Evolutionary conservation across 768 basidiomycete genomes (phyloP).

Genomic region (Auriscalpium microsporum): DNA sequence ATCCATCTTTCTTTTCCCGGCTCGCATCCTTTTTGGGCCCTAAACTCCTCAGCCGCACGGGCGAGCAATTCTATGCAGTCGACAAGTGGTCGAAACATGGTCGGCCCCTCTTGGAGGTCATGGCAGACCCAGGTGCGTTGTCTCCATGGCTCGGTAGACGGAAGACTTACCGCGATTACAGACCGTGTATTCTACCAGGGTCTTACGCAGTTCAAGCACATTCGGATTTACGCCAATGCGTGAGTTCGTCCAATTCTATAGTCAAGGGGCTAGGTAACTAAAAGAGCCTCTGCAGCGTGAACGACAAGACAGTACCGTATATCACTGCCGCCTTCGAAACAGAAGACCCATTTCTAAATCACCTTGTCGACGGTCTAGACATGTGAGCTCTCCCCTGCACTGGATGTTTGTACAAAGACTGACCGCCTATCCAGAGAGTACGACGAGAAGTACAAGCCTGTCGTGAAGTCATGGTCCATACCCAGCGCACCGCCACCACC

Average conservation of each 20-base stretch:
- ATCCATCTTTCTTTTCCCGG: constrained; percentile 49
- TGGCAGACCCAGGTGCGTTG: constrained; percentile 67
- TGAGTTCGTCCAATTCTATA: constrained; percentile 26
- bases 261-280: background rate
- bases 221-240: constrained; percentile 79
- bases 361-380: constrained; percentile 48
- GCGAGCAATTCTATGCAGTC: constrained; percentile 44
- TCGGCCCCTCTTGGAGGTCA: constrained; percentile 59
- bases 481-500: constrained; percentile 5
- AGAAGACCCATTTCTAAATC: constrained; percentile 55
- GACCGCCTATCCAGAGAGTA: background rate
- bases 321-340: constrained; percentile 66
- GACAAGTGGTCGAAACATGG: constrained; percentile 69
- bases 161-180: constrained; percentile 18
- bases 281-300: constrained; percentile 33
- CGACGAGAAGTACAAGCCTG: constrained; percentile 11
- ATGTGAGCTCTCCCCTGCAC: constrained; percentile 34
- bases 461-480: constrained; percentile 10
- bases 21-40: constrained; percentile 52
- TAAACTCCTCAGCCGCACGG: constrained; percentile 66
- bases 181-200: constrained; percentile 73
- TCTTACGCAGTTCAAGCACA: constrained; percentile 53
- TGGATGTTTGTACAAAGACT: background rate
- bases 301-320: constrained; percentile 79
- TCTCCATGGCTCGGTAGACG: background rate